Evolutionary conservation across 495 filamentous ascomycete genomes (phyloP).

Genomic region (Collariella sp.): DNA sequence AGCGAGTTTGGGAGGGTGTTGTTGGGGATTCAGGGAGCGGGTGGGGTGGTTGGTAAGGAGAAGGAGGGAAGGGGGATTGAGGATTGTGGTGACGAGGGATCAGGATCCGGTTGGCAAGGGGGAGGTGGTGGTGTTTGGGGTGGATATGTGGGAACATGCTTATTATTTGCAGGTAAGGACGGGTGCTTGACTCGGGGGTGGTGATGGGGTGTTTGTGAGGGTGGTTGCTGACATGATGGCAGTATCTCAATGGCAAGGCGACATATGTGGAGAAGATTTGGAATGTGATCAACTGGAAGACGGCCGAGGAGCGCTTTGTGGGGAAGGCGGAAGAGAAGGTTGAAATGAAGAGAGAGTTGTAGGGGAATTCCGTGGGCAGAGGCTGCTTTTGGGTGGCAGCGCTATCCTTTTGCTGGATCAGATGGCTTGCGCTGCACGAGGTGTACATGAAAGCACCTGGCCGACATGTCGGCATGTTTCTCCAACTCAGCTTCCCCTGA

Average conservation of each 20-base stretch:
- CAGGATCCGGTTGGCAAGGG: constrained; percentile 90
- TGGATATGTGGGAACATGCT: constrained; percentile 88
- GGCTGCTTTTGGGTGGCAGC: neutral
- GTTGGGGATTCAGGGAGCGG: constrained; percentile 47
- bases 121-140: constrained; percentile 76
- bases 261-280: constrained; percentile 94
- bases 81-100: constrained; percentile 76
- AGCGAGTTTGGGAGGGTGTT: constrained; percentile 68
- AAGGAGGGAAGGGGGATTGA: constrained; percentile 56
- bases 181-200: constrained; percentile 45
- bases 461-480: too few species aligned
- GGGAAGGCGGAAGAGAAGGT: constrained; percentile 28
- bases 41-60: constrained; percentile 91
- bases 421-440: too few species aligned
- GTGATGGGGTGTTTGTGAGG: neutral
- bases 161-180: constrained; percentile 78
- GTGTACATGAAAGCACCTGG: too few species aligned
- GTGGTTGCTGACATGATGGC: neutral
- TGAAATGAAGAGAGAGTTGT: constrained; percentile 33
- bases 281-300: constrained; percentile 98
- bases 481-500: too few species aligned
- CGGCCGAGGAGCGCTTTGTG: constrained; percentile 73
- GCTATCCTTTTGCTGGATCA: too few species aligned
- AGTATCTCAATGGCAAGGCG: constrained; percentile 94
- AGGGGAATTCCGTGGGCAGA: neutral